Conservation (phyloP, 441 rosid species). For the Raphanus hybrid region DNA sequence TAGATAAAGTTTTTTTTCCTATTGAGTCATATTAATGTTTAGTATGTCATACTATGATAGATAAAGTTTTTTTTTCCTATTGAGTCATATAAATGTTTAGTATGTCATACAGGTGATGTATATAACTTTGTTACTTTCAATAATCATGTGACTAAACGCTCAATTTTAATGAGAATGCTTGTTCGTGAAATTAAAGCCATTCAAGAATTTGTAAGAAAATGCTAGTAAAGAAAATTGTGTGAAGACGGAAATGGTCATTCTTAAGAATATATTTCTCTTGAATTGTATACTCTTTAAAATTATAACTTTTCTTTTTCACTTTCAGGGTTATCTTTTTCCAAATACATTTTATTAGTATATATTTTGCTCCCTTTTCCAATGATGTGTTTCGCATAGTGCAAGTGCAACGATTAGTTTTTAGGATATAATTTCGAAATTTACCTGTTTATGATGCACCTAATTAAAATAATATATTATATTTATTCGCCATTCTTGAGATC, state of each 20-base stretch:
- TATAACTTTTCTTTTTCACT: not conserved
- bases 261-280: slow-evolving; percentile 32
- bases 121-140: too few species aligned
- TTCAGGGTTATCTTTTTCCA: not conserved
- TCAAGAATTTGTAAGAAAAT: too few species aligned
- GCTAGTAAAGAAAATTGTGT: too few species aligned
- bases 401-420: not conserved
- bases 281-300: not conserved
- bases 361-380: not conserved
- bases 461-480: slow-evolving; percentile 8
- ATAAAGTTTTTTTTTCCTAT: too few species aligned
- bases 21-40: too few species aligned
- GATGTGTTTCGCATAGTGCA: slow-evolving; percentile 25
- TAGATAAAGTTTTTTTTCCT: too few species aligned
- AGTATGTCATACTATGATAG: too few species aligned
- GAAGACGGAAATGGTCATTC: slow-evolving; percentile 24
- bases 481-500: slow-evolving; percentile 28
- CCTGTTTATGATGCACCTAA: slow-evolving; percentile 12
- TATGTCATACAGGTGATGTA: too few species aligned
- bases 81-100: too few species aligned
- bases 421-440: slow-evolving; percentile 18
- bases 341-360: slow-evolving; percentile 16
- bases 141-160: too few species aligned
- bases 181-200: too few species aligned
- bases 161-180: too few species aligned